Evolutionary conservation across 345 rosid genomes (phyloP), one percentile per base, ranked within the genome.

Genomic region (Pugionium dolabratum): DNA sequence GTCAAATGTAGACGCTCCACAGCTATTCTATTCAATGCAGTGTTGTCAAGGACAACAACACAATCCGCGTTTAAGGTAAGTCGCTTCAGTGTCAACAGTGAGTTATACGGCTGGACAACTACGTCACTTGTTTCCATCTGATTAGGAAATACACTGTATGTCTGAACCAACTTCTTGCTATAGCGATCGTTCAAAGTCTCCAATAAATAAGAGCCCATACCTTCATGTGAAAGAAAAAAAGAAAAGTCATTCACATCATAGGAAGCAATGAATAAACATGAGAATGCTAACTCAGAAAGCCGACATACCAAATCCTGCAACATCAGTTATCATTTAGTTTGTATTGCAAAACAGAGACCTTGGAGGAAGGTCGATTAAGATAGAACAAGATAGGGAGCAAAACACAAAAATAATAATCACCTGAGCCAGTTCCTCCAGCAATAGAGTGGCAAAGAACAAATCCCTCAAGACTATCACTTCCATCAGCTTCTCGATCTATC

Each of bases 371-470:
- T 18, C 18, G 0, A 18, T 18, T 18, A 18, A 18, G 0, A 18
- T 18, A 18, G 18, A 18, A 18, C 0, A 18, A 18, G 18, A 18
- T 18, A 18, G 18, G 18, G 18, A 18, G 18, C 18, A 18, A 18
- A 18, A 18, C 18, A 18, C 18, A 18, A 18, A 18, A 18, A 18
- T 18, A 18, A 18, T 18, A 18, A 18, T 18, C 18, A 18, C 97
- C 99, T 88, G 97, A 92, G 85, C 98, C 98, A 45, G 98, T 89
- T 62, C 98, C 98, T 73, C 97, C 97, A 59, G 97, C 98, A 76
- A 92, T 92, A 28, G 97, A 92, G 69, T 89, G 98, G 43, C 98
- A 92, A 10, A 92, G 77, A 75, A 89, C 98, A 80, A 92, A 92
- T 30, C 98, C 98, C 77, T 92, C 95, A 62, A 92, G 98, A 40